Conservation (phyloP, 371 early-diverging fungal species). For the Lichtheimia ornata region DNA sequence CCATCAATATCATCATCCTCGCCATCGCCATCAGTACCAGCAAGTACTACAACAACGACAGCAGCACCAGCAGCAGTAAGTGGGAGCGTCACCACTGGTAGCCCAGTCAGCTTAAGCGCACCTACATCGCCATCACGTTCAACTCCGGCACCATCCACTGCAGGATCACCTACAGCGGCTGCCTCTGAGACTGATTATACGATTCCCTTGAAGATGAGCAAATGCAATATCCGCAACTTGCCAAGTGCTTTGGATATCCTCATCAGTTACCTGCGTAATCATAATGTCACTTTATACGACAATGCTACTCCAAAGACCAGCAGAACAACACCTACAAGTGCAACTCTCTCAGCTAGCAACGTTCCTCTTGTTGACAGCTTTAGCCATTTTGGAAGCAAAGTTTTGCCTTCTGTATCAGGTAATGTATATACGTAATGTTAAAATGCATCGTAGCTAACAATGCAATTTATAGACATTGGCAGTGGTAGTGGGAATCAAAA, state of each 20-base stretch:
- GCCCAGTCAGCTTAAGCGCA: slow-evolving; percentile 6
- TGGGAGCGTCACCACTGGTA: slow-evolving; percentile 1
- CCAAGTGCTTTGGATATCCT: slow-evolving; percentile 19
- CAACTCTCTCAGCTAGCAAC: not conserved
- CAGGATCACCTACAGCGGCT: slow-evolving; percentile 9
- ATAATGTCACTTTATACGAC: slow-evolving; percentile 19
- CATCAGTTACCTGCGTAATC: slow-evolving; percentile 14
- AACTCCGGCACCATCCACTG: slow-evolving; percentile 12
- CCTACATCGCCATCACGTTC: slow-evolving; percentile 17
- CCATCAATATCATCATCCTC: slow-evolving; percentile 18
- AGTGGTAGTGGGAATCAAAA: slow-evolving; percentile 2
- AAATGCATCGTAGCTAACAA: not conserved
- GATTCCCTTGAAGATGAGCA: slow-evolving; percentile 21
- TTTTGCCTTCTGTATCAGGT: slow-evolving; percentile 17
- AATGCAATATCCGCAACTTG: slow-evolving; percentile 15
- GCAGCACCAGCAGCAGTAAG: slow-evolving; percentile 18
- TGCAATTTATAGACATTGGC: slow-evolving; percentile 6
- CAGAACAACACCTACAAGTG: slow-evolving; percentile 14
- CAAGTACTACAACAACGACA: slow-evolving; percentile 7
- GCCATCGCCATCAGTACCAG: slow-evolving; percentile 8
- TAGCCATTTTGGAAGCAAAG: slow-evolving; percentile 20
- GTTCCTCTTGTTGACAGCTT: slow-evolving; percentile 20
- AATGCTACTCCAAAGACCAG: slow-evolving; percentile 12
- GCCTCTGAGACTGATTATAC: slow-evolving; percentile 6
- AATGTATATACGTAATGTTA: not conserved